A percentile compares a stretch with the other conserved stretches of the same genome.
Conservation (phyloP, 805 yeast genomes). For the Candida dajiaensis region DNA sequence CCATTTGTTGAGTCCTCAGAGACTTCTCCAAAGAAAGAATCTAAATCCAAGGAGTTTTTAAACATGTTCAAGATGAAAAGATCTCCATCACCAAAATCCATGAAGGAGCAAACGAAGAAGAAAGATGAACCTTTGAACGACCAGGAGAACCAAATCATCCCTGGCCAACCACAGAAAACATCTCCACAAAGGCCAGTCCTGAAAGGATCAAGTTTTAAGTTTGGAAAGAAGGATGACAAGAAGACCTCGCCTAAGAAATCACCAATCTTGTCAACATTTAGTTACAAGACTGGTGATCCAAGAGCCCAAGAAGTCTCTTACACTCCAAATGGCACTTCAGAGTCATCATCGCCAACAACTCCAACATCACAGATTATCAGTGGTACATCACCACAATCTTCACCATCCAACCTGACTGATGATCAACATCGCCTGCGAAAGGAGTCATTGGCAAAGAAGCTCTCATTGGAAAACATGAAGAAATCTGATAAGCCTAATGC, state of each 20-base stretch:
- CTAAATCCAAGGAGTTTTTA: slow-evolving; percentile 22
- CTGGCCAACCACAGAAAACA: slow-evolving; percentile 1
- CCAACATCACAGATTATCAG: not conserved
- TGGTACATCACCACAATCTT: not conserved
- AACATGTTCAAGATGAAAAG: slow-evolving; percentile 24
- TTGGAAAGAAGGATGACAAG: slow-evolving; percentile 4
- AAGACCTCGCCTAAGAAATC: slow-evolving; percentile 16
- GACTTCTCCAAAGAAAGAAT: slow-evolving; percentile 7
- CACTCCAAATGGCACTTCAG: not conserved
- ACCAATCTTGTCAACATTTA: slow-evolving; percentile 5
- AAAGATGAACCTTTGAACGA: not conserved
- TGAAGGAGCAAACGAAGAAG: not conserved
- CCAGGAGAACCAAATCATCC: not conserved
- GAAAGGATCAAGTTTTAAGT: slow-evolving; percentile 10
- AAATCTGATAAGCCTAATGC: slow-evolving; percentile 44
- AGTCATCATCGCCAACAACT: not conserved
- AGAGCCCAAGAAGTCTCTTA: not conserved
- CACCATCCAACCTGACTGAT: slow-evolving; percentile 1
- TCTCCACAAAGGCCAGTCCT: slow-evolving; percentile 17
- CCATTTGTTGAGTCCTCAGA: not conserved
- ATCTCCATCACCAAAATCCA: slow-evolving; percentile 16
- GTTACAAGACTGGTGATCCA: slow-evolving; percentile 4
- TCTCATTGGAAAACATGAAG: slow-evolving; percentile 29
- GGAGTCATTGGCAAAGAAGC: slow-evolving; percentile 17
- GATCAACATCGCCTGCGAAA: slow-evolving; percentile 18